Evolutionary conservation across 306 rosid genomes (phyloP), one percentile per base, ranked within the genome.

Genomic region (Abrus pulchellus): DNA sequence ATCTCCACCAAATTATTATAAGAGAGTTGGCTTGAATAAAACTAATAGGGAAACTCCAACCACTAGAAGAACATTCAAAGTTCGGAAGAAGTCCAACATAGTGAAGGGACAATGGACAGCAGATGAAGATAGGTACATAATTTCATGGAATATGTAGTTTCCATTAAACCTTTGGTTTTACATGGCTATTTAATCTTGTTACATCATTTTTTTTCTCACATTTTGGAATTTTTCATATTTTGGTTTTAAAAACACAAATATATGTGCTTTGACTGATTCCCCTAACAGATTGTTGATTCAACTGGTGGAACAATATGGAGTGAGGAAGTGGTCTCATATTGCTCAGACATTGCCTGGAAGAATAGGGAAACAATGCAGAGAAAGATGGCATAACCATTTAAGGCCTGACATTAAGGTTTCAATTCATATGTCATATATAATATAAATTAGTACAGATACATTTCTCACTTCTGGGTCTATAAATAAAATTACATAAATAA

Each of bases 331-430:
- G 99, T 90, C 98, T 62, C 92, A 93, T 33, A 89, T 93, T 36
- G 98, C 99, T 80, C 98, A 87, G 43, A 86, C 86, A 82, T 86
- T 95, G 88, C 93, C 94, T 38, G 97, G 98, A 63, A 91, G 99
- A 83, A 95, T 93, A 55, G 98, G 99, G 52, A 95, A 95, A 78
- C 99, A 93, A 9, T 95, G 99, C 76, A 90, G 99, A 85, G 98
- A 95, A 81, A 83, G 99, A 81, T 95, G 99, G 98, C 99, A 95
- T 83, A 95, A 95, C 77, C 99, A 95, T 82, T 90, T 95, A 60
- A 87, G 90, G 76, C 99, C 99, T 14, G 98, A 93, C 83, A 95
- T 95, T 72, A 95, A 91, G 98, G 99, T 95, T 67, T 50, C 61
- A 20, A 56, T 32, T 76, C 66, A 69, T 67, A 62, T 76, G 28